These are phyloP conservation scores for Comarum palustre DNA, from an alignment of 306 rosid genomes.

Conservation along the genomic window DNA sequence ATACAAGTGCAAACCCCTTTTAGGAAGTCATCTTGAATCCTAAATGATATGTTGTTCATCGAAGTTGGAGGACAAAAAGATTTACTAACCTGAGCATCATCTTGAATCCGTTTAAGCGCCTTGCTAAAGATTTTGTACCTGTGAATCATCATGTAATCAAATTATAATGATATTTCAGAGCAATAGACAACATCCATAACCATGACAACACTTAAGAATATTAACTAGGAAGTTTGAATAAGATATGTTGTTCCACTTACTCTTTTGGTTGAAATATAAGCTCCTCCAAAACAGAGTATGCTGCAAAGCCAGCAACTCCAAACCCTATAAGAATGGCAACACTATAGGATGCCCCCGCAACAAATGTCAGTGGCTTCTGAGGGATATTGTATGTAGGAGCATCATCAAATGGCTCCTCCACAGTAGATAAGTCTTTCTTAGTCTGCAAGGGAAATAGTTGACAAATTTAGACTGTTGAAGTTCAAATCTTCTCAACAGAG, in stretches of 20 bases:
- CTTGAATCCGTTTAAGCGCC: constrained; percentile 87
- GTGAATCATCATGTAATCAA: constrained; percentile 11
- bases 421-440: constrained; percentile 70
- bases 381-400: constrained; percentile 91
- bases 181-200: constrained; percentile 6
- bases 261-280: constrained; percentile 94
- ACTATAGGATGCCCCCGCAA: constrained; percentile 82
- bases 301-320: constrained; percentile 82
- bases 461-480: constrained; percentile 15
- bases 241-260: constrained; percentile 40
- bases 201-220: neutral
- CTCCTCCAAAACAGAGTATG: constrained; percentile 89
- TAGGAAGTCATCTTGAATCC: neutral
- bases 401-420: constrained; percentile 80
- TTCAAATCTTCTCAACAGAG: neutral
- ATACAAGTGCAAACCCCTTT: neutral
- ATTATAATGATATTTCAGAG: constrained; percentile 13
- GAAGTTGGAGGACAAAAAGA: neutral
- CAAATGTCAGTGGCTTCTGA: constrained; percentile 80
- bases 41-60: neutral
- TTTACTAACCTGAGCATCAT: constrained; percentile 65
- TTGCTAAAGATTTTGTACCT: constrained; percentile 81
- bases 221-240: neutral
- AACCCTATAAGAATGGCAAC: constrained; percentile 77
- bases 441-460: constrained; percentile 39